Evolutionary conservation across 805 yeast species (phyloP).

Genomic region (Yarrowia bubula): DNA sequence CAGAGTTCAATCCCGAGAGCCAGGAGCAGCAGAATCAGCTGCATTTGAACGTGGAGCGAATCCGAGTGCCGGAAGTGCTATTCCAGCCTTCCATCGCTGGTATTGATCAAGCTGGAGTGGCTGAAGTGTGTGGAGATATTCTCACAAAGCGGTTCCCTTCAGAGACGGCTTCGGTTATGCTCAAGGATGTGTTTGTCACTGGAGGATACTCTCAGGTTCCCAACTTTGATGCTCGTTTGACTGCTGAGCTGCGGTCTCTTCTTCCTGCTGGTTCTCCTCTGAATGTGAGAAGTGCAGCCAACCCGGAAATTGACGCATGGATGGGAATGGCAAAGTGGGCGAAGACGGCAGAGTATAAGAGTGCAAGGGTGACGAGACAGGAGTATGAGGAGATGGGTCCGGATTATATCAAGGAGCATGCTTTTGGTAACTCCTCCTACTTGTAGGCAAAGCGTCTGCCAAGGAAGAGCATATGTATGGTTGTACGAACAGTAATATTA

Average conservation of each 20-base stretch:
- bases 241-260: constrained; percentile 62
- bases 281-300: constrained; percentile 58
- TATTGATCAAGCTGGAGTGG: constrained; percentile 90
- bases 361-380: constrained; percentile 55
- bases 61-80: constrained; percentile 85
- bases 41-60: constrained; percentile 85
- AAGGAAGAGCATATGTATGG: background rate
- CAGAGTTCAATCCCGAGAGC: constrained; percentile 77
- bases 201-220: constrained; percentile 78
- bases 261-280: constrained; percentile 68
- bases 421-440: constrained; percentile 56
- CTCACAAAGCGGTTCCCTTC: constrained; percentile 56
- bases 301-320: constrained; percentile 85
- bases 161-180: constrained; percentile 41
- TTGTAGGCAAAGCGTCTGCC: background rate
- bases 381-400: constrained; percentile 89
- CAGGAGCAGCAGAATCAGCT: constrained; percentile 86
- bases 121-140: constrained; percentile 70
- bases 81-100: constrained; percentile 95
- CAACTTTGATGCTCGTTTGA: constrained; percentile 66
- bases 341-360: constrained; percentile 45
- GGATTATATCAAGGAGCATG: constrained; percentile 85
- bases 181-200: constrained; percentile 65
- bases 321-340: constrained; percentile 89
- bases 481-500: background rate